phyloP scores from a whole-genome alignment of 768 basidiomycete species.

The Mycena rosella region DNA sequence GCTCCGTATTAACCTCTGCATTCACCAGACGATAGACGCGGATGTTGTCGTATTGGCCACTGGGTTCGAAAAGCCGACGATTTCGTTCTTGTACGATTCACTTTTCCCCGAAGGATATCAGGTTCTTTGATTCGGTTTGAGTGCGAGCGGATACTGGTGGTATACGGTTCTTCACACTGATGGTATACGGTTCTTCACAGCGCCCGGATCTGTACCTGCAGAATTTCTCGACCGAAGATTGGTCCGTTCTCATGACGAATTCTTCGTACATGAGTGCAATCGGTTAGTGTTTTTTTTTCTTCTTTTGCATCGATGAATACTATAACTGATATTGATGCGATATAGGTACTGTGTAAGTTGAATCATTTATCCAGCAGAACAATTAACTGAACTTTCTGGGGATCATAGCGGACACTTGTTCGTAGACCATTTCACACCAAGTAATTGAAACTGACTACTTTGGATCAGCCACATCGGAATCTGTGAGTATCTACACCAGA shows the following conservation, averaged over 20 bases:
- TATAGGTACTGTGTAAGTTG: conserved; percentile 50
- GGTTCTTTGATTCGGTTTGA: conserved; percentile 37
- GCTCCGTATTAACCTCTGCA: neutral
- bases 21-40: conserved; percentile 51
- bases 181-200: no score
- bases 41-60: conserved; percentile 68
- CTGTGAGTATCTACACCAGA: no score
- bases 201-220: conserved; percentile 66
- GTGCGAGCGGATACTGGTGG: neutral
- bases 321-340: neutral
- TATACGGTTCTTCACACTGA: neutral
- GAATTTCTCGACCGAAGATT: conserved; percentile 68
- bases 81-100: conserved; percentile 60
- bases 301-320: no score
- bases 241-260: conserved; percentile 65
- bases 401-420: conserved; percentile 55
- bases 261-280: conserved; percentile 64
- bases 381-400: conserved; percentile 1
- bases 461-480: conserved; percentile 63
- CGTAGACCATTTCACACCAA: conserved; percentile 31
- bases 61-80: conserved; percentile 60
- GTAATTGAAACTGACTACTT: neutral
- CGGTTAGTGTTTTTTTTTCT: conserved; percentile 39
- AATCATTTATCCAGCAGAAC: conserved; percentile 1
- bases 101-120: conserved; percentile 65